Evolutionary conservation across 495 filamentous ascomycete species (phyloP).

Genomic region (Aspergillus homomorphus): DNA sequence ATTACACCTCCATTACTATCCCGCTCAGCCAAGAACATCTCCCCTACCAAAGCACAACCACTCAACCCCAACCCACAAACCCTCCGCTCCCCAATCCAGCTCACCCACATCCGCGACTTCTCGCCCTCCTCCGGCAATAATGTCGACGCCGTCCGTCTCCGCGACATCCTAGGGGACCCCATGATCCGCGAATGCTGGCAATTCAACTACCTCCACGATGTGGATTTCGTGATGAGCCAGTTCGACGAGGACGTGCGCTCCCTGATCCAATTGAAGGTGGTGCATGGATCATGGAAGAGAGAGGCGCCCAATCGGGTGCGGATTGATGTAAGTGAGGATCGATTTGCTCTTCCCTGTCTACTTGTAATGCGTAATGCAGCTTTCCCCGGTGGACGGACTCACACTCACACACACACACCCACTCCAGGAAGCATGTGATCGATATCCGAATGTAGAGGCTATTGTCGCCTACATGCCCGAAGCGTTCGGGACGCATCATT

Average conservation of each 20-base stretch:
- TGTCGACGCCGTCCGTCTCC: slow-evolving; percentile 62
- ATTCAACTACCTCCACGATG: slow-evolving; percentile 84
- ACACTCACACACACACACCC: too few relatives aligned
- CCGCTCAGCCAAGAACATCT: slow-evolving; percentile 1
- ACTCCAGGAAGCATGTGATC: slow-evolving; percentile 53
- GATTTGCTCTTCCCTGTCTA: slow-evolving; percentile 2
- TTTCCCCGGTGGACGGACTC: too few relatives aligned
- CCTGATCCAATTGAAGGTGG: slow-evolving; percentile 66
- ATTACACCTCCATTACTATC: slow-evolving; percentile 32
- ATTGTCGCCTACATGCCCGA: slow-evolving; percentile 81
- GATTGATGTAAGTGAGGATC: slow-evolving; percentile 66
- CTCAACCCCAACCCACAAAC: neutral
- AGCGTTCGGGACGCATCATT: slow-evolving; percentile 83
- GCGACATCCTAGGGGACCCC: slow-evolving; percentile 75
- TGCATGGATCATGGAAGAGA: slow-evolving; percentile 85
- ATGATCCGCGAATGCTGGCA: slow-evolving; percentile 85
- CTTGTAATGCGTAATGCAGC: too few relatives aligned
- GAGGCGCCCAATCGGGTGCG: slow-evolving; percentile 59
- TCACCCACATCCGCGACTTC: slow-evolving; percentile 69
- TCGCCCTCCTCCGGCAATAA: slow-evolving; percentile 53
- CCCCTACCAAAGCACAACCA: neutral
- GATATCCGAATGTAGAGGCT: slow-evolving; percentile 65
- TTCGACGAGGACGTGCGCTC: slow-evolving; percentile 69
- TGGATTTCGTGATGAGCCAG: slow-evolving; percentile 67
- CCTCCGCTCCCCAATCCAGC: slow-evolving; percentile 64